These are phyloP conservation scores for Aspergillus fijiensis DNA, from an alignment of 2,329 filamentous ascomycete species.

Conservation along the genomic window DNA sequence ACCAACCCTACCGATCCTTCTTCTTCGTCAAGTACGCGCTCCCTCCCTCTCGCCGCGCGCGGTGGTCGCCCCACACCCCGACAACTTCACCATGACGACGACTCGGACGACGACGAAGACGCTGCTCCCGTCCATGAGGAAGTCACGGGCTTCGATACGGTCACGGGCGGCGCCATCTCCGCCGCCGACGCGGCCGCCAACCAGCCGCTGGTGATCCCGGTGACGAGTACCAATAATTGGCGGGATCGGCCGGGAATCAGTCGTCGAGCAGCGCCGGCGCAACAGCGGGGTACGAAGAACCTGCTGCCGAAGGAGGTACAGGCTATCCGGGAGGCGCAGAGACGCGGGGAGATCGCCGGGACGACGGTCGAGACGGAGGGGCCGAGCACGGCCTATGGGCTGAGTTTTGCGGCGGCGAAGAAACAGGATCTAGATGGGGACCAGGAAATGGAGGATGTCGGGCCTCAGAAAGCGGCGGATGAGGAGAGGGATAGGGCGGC, in stretches of 20 bases:
- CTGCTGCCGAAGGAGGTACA: slow-evolving; percentile 59
- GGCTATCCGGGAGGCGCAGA: slow-evolving; percentile 46
- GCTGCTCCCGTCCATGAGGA: slow-evolving; percentile 38
- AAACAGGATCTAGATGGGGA: slow-evolving; percentile 11
- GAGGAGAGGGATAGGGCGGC: slow-evolving; percentile 24
- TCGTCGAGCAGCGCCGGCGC: slow-evolving; percentile 25
- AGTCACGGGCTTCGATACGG: slow-evolving; percentile 56
- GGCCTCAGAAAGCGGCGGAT: neutral
- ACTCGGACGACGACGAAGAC: slow-evolving; percentile 55
- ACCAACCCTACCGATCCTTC: slow-evolving; percentile 16
- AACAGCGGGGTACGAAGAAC: slow-evolving; percentile 61
- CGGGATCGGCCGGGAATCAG: slow-evolving; percentile 34
- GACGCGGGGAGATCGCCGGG: slow-evolving; percentile 32
- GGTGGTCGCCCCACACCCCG: slow-evolving; percentile 28
- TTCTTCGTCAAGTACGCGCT: slow-evolving; percentile 22
- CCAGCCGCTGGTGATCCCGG: slow-evolving; percentile 72
- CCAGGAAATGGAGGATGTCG: slow-evolving; percentile 30
- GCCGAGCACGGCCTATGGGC: slow-evolving; percentile 53
- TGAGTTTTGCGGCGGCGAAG: slow-evolving; percentile 48
- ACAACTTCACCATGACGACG: slow-evolving; percentile 42
- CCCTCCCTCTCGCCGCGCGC: neutral
- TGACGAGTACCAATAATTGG: slow-evolving; percentile 83
- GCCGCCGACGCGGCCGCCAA: slow-evolving; percentile 47
- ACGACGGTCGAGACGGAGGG: slow-evolving; percentile 49
- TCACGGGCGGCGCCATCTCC: slow-evolving; percentile 40